Evolutionary conservation across 2,329 filamentous ascomycete genomes (phyloP).

Genomic region (Pestalotiopsis sp.): DNA sequence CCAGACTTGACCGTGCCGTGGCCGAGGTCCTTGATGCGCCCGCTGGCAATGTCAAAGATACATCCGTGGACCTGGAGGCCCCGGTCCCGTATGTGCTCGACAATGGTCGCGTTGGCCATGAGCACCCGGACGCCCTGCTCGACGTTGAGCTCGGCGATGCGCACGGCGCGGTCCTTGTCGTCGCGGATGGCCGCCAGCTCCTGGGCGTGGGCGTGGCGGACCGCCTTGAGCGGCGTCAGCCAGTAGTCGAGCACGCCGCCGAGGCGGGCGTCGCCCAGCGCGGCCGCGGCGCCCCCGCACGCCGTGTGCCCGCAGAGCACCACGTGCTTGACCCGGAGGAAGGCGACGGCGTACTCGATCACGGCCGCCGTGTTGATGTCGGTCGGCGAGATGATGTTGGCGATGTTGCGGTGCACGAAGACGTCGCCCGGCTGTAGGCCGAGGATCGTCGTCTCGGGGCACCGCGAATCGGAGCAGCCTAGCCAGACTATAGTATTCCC

Average conservation of each 20-base stretch:
- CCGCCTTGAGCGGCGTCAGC: slow-evolving; percentile 52
- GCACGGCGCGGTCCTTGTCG: slow-evolving; percentile 55
- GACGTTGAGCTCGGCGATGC: slow-evolving; percentile 79
- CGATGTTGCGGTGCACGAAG: slow-evolving; percentile 90
- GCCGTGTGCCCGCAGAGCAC: slow-evolving; percentile 70
- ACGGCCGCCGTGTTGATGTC: slow-evolving; percentile 77
- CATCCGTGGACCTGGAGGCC: slow-evolving; percentile 77
- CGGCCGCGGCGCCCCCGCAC: slow-evolving; percentile 69
- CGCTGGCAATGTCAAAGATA: slow-evolving; percentile 66
- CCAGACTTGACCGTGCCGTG: slow-evolving; percentile 36
- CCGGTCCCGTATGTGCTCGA: slow-evolving; percentile 70
- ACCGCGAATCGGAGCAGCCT: slow-evolving; percentile 83
- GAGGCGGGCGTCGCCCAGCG: slow-evolving; percentile 48
- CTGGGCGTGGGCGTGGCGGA: slow-evolving; percentile 48
- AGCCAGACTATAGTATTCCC: slow-evolving; percentile 66
- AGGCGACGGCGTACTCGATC: slow-evolving; percentile 76
- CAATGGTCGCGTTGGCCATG: slow-evolving; percentile 68
- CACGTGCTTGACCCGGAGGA: slow-evolving; percentile 72
- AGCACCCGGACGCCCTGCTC: slow-evolving; percentile 67
- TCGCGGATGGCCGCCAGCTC: slow-evolving; percentile 60
- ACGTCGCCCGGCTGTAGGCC: slow-evolving; percentile 81
- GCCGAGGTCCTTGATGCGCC: slow-evolving; percentile 51
- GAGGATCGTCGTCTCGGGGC: slow-evolving; percentile 81
- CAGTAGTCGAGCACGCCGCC: slow-evolving; percentile 59
- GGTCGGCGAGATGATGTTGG: slow-evolving; percentile 75